These are phyloP conservation scores for Thalassiosira hispida DNA, from an alignment of 352 stramenopile genomes.

Conservation along the genomic window DNA sequence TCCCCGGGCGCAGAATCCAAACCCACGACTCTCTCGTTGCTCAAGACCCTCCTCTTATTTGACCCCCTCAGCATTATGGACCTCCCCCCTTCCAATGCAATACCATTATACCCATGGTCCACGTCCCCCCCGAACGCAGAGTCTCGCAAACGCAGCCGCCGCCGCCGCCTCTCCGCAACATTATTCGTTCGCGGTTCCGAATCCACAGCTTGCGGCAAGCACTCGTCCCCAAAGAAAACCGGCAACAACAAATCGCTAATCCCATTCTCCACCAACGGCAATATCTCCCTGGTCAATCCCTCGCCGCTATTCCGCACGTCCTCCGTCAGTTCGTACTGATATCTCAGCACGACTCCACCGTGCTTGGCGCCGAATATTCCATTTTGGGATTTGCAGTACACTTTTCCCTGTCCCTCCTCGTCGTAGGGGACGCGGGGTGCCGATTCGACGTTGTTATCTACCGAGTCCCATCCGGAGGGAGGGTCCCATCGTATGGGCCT, in stretches of 20 bases:
- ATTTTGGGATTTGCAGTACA: not conserved
- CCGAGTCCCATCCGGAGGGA: not conserved
- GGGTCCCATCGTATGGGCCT: slow-evolving; percentile 7
- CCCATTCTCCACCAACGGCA: slow-evolving; percentile 31
- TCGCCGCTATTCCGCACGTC: slow-evolving; percentile 7
- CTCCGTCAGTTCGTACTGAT: slow-evolving; percentile 39
- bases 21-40: slow-evolving; percentile 24
- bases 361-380: slow-evolving; percentile 23
- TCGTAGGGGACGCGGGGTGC: slow-evolving; percentile 1
- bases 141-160: too few relatives aligned
- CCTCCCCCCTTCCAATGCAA: not conserved
- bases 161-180: not conserved
- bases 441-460: not conserved
- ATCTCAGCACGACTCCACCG: slow-evolving; percentile 18
- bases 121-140: too few relatives aligned
- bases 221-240: slow-evolving; percentile 46
- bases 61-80: not conserved
- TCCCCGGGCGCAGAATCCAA: slow-evolving; percentile 35
- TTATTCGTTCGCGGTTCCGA: not conserved
- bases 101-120: not conserved
- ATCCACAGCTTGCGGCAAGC: slow-evolving; percentile 10
- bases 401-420: not conserved
- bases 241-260: slow-evolving; percentile 29
- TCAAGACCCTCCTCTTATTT: not conserved
- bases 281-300: slow-evolving; percentile 15